phyloP scores from a whole-genome alignment of 371 early-diverging fungal species.

The Coemansia sp. region DNA sequence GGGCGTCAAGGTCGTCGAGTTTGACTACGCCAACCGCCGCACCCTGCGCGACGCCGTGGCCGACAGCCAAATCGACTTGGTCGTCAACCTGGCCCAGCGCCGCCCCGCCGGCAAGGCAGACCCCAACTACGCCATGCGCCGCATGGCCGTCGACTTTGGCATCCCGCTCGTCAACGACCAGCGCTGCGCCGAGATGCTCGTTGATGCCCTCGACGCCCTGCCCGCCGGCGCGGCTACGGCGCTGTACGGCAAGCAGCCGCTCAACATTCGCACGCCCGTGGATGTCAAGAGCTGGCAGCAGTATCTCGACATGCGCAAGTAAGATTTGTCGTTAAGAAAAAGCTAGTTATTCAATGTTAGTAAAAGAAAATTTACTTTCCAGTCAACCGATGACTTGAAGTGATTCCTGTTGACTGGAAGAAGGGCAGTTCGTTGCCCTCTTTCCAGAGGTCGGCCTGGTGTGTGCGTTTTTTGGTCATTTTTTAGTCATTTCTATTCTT shows the following conservation, averaged over 20 bases:
- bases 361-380: too few relatives aligned
- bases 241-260: conserved; percentile 18
- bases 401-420: too few relatives aligned
- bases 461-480: too few relatives aligned
- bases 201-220: conserved; percentile 65
- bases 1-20: conserved; percentile 42
- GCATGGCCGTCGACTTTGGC: conserved; percentile 86
- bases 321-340: conserved; percentile 49
- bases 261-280: conserved; percentile 41
- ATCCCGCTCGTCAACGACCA: conserved; percentile 85
- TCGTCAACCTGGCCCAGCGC: conserved; percentile 72
- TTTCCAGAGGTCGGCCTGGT: too few relatives aligned
- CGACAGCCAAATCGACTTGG: conserved; percentile 65
- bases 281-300: conserved; percentile 46
- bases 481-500: too few relatives aligned
- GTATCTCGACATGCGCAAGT: conserved; percentile 37
- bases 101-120: conserved; percentile 65
- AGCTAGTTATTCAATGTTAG: too few relatives aligned
- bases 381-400: too few relatives aligned
- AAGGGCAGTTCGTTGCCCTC: too few relatives aligned
- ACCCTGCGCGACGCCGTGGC: conserved; percentile 50
- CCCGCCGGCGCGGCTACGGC: conserved; percentile 33
- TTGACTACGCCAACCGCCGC: conserved; percentile 60
- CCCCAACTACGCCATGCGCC: conserved; percentile 75
- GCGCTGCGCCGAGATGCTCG: conserved; percentile 75